Percentiles rank a stretch among this genome's conserved stretches.
Evolutionary conservation across 106 monocot genomes (phyloP).

Genomic region (Apostasia shenzhenica): DNA sequence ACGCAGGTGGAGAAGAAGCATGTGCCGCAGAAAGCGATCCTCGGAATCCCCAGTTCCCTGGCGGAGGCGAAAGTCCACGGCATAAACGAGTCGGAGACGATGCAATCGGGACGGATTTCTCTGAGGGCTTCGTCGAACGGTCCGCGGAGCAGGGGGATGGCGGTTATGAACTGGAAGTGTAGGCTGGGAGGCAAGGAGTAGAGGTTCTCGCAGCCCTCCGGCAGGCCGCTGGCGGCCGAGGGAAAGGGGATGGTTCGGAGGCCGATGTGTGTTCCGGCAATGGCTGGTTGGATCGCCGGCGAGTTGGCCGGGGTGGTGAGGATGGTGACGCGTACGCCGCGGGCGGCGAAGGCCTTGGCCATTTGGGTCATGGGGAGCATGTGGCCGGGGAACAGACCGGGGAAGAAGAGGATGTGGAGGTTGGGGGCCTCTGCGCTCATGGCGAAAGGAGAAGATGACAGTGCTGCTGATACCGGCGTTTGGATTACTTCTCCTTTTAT

Average conservation of each 20-base stretch:
- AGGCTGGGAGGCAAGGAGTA: neutral
- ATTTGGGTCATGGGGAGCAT: neutral
- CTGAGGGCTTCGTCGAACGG: neutral
- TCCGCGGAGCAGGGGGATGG: neutral
- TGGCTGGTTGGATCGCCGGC: neutral
- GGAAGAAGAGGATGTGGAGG: neutral
- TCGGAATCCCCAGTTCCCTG: neutral
- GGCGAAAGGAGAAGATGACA: too few species aligned
- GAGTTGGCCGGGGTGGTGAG: slow-evolving; percentile 2
- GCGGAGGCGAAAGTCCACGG: neutral
- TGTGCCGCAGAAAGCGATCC: slow-evolving; percentile 3
- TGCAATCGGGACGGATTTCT: neutral
- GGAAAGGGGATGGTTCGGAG: slow-evolving; percentile 4
- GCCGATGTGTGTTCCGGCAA: neutral
- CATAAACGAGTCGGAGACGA: neutral
- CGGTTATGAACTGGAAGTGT: neutral
- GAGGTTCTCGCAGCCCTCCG: slow-evolving; percentile 7
- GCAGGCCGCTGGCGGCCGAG: neutral
- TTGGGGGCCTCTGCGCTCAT: too few species aligned
- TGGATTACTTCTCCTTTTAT: too few species aligned
- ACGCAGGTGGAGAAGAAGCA: slow-evolving; percentile 1
- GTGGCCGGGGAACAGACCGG: neutral
- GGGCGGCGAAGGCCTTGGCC: slow-evolving; percentile 2
- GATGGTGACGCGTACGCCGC: neutral
- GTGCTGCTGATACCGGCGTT: too few species aligned